Percentiles rank a stretch among this genome's conserved stretches.
These are phyloP conservation scores for Chenopodium quinoa DNA, from an alignment of 148 eudicot genomes.

Conservation along the genomic window DNA sequence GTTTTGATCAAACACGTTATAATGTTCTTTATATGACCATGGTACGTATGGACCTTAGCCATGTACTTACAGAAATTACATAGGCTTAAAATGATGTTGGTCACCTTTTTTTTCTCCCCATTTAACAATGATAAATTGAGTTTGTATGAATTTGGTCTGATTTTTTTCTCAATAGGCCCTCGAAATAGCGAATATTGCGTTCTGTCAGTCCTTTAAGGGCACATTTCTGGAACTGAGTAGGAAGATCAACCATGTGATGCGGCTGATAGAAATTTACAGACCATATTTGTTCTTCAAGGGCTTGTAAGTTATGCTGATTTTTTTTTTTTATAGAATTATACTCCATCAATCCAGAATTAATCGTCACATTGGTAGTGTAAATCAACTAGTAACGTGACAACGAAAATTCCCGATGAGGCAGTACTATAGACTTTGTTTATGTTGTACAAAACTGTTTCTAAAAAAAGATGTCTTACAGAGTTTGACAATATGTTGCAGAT, in stretches of 20 bases:
- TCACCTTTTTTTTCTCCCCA: no score
- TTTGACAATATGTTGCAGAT: conserved; percentile 24
- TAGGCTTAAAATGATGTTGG: no score
- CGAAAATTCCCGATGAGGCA: background rate
- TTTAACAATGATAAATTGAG: background rate
- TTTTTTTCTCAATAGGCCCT: conserved; percentile 34
- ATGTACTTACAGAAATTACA: no score
- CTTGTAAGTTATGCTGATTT: conserved; percentile 39
- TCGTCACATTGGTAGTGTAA: background rate
- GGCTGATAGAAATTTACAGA: conserved; percentile 52
- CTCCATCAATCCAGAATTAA: background rate
- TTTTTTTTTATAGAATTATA: background rate
- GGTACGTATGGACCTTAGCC: no score
- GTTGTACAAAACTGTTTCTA: background rate
- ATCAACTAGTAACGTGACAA: background rate
- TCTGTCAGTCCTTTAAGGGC: conserved; percentile 51
- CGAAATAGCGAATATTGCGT: conserved; percentile 41
- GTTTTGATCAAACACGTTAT: background rate
- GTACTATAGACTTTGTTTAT: background rate
- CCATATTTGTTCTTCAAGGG: conserved; percentile 77
- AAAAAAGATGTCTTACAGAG: background rate
- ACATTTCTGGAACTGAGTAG: conserved; percentile 33
- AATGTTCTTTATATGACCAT: no score
- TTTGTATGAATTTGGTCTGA: background rate
- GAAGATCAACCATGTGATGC: conserved; percentile 50